Percentiles rank a stretch among this genome's conserved stretches.
Conservation (phyloP, 345 rosid genomes). For the Lepidium didymum region DNA sequence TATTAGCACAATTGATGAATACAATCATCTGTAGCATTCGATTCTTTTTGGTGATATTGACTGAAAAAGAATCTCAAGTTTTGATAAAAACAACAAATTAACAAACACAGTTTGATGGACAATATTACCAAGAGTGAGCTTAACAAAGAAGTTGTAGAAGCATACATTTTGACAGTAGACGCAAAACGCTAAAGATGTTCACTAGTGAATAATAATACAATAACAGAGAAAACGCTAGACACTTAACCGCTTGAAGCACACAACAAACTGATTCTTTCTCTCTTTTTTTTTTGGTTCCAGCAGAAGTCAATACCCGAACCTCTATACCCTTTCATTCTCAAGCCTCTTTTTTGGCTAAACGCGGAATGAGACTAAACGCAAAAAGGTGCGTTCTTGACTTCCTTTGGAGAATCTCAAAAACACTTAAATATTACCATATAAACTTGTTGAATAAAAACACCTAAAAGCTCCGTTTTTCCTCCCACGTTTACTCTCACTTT, state of each 20-base stretch:
- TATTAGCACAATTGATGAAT: not conserved
- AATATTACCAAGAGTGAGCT: not conserved
- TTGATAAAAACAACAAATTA: not conserved
- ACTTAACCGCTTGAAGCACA: not conserved
- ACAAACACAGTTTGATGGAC: slow-evolving; percentile 6
- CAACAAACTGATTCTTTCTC: slow-evolving; percentile 1
- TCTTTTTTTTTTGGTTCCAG: slow-evolving; percentile 1
- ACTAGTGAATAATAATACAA: not conserved
- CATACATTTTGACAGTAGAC: slow-evolving; percentile 12
- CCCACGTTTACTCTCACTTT: not conserved
- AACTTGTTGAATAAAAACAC: slow-evolving; percentile 5
- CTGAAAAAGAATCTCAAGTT: not conserved
- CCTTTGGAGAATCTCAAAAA: slow-evolving; percentile 30
- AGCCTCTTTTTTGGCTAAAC: slow-evolving; percentile 15
- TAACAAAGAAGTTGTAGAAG: not conserved
- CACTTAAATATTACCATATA: slow-evolving; percentile 4
- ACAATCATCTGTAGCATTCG: not conserved
- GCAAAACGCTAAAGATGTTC: slow-evolving; percentile 19
- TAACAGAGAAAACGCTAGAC: slow-evolving; percentile 7
- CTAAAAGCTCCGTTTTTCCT: not conserved
- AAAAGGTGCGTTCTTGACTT: slow-evolving; percentile 91
- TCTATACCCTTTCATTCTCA: slow-evolving; percentile 28
- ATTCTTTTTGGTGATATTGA: not conserved
- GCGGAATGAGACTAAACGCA: slow-evolving; percentile 34
- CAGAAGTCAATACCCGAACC: slow-evolving; percentile 90